Base-by-base conservation (phyloP, 225 moss, liverwort and hornwort species). In the Climacium dendroides region DNA sequence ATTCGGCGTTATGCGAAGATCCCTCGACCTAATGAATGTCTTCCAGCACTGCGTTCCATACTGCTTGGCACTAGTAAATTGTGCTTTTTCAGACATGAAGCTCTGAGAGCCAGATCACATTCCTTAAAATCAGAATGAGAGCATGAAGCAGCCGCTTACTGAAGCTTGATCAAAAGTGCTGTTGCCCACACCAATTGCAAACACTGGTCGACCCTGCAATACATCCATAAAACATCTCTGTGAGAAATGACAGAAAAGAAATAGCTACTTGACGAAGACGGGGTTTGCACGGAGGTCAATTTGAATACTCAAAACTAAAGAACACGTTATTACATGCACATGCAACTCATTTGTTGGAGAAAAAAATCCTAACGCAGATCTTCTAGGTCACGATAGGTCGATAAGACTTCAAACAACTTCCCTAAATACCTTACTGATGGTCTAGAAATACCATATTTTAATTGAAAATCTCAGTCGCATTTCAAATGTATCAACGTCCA, bases 121-220 rank as follows among this genome's bases (percentile, higher is more conserved):
- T 55, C 16, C 19, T 28, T 52, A 39, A 37, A 83, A 39, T 83
- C 32, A 62, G n/a, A 54, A 58, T 66, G 79, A 48, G 30, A 6
- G 76, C 45, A 25, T 32, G 6, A 76, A 43, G 16, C 25, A 63
- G 71, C n/a, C 57, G 88, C 93, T 90, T 91, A 99, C 99, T 84
- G 95, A 88, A 57, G 97, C 99, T 92, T 93, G 96, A 82, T 99
- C 97, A 65, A 90, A 99, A 88, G 92, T 89, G 90, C 94, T 96
- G 61, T 89, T 88, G 67, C 99, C 96, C 59, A 97, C 97, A 65
- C 99, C 97, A 85, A 99, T 88, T 41, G 95, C 96, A 88, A 96
- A 99, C 69, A 99, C 97, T 43, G 99, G 99, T 87, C 99, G 97
- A 74, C 97, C 99, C 99, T 99, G 97, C 65, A 82, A 74, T 59